phyloP scores from a whole-genome alignment of 176 grass and related monocot genomes.

The Musa itinerans region DNA sequence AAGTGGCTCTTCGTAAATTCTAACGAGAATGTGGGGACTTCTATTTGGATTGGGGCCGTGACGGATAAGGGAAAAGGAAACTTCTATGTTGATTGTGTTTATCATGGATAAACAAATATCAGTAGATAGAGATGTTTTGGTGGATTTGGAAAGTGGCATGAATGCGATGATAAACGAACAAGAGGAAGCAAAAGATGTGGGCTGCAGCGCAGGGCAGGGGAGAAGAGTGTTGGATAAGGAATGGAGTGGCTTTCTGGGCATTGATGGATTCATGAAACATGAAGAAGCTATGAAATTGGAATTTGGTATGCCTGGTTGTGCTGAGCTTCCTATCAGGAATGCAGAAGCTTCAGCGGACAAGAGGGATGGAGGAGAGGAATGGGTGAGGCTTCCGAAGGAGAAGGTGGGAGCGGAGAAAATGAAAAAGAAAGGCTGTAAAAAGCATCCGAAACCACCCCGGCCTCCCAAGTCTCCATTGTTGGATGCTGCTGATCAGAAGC shows the following conservation, averaged over 20 bases:
- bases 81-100: neutral
- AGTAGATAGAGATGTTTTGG: slow-evolving; percentile 28
- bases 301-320: slow-evolving; percentile 4
- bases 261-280: slow-evolving; percentile 25
- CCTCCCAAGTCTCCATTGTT: slow-evolving; percentile 41
- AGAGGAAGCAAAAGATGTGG: slow-evolving; percentile 2
- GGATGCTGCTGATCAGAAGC: slow-evolving; percentile 67
- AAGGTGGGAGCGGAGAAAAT: slow-evolving; percentile 36
- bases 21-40: neutral
- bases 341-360: slow-evolving; percentile 21
- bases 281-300: slow-evolving; percentile 22
- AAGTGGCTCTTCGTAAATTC: neutral
- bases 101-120: slow-evolving; percentile 44
- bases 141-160: slow-evolving; percentile 73
- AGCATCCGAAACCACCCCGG: slow-evolving; percentile 61
- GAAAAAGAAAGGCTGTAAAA: slow-evolving; percentile 74
- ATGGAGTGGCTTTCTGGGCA: slow-evolving; percentile 15
- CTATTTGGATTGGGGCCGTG: neutral
- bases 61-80: neutral
- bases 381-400: slow-evolving; percentile 28
- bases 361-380: slow-evolving; percentile 44
- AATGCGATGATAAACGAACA: slow-evolving; percentile 21
- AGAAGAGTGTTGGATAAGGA: slow-evolving; percentile 20
- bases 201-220: slow-evolving; percentile 7
- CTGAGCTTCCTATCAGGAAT: slow-evolving; percentile 28